Base-by-base conservation (phyloP, 108 stramenopile genomes). In the Conticribra guillardii region DNA sequence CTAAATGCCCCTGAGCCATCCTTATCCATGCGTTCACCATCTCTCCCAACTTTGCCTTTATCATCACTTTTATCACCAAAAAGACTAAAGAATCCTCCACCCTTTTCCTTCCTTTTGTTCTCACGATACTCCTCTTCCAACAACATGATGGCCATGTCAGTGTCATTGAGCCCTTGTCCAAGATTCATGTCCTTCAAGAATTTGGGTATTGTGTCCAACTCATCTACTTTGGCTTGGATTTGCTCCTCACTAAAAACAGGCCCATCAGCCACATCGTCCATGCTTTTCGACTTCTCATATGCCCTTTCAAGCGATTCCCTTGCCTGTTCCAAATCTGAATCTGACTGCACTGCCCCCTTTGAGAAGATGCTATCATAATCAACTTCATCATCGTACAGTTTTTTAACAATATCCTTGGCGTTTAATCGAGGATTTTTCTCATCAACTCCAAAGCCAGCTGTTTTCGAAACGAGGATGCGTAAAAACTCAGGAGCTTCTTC, bases 121-220 rank as follows among this genome's bases (percentile, higher is more conserved):
- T 54, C 44, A 11, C 51, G 33, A 57, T 48, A 89, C 29, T 89
- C 85, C 27, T 83, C 84, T 64, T 87, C 85, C 59, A 92, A 68
- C 33, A 75, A 31, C 56, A 77, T 69, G 15, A 80, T 24, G 0
- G 90, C 90, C 41, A 87, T 58, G 23, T 73, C 71, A 7, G 87
- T 88, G 24, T 78, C 81, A 53, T 91, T 88, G 14, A 29, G 19
- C 4, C 47, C 70, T 27, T 41, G 37, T 11, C 70, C 63, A 11
- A 74, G 80, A 52, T 68, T 55, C 3, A 81, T 53, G 0, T 76
- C 60, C 24, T 82, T 71, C 44, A 85, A 19, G 34, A 85, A 82
- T 33, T 53, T 7, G 11, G 76, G 81, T 33, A 82, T 33, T 17
- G 67, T 27, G 31, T 73, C 31, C 14, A 84, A 28, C 14, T 72